Evolutionary conservation across 176 grass and related monocot species (phyloP).

Genomic region (Puccinellia tenuiflora): DNA sequence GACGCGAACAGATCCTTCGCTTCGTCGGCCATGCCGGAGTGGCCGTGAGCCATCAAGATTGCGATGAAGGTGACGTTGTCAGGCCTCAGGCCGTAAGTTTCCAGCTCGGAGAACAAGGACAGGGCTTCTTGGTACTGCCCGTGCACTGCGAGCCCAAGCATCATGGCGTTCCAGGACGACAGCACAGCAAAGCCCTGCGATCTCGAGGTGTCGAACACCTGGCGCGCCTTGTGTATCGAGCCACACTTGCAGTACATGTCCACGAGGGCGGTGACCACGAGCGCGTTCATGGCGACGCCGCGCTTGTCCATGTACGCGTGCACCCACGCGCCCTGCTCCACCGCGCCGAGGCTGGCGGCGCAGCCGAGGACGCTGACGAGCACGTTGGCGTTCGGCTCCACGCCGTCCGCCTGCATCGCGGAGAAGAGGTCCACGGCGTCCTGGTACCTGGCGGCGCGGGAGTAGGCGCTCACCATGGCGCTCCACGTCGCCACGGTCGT

Average conservation of each 20-base stretch:
- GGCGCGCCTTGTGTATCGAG: conserved; percentile 25
- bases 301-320: conserved; percentile 50
- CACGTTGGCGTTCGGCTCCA: conserved; percentile 63
- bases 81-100: conserved; percentile 9
- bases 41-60: conserved; percentile 50
- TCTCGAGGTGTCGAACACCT: conserved; percentile 39
- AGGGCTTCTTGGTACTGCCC: conserved; percentile 31
- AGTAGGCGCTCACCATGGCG: conserved; percentile 58
- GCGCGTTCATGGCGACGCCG: conserved; percentile 33
- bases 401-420: conserved; percentile 41
- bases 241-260: conserved; percentile 84
- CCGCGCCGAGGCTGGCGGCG: conserved; percentile 46
- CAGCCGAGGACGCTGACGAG: conserved; percentile 59
- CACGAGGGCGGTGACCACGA: conserved; percentile 53
- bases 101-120: conserved; percentile 42
- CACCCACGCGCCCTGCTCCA: conserved; percentile 64
- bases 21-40: conserved; percentile 51
- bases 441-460: conserved; percentile 27
- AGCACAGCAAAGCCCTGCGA: conserved; percentile 26
- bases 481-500: conserved; percentile 61
- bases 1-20: conserved; percentile 37
- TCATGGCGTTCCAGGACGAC: conserved; percentile 72
- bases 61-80: conserved; percentile 71
- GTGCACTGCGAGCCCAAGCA: conserved; percentile 53
- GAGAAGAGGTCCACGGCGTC: conserved; percentile 56